Conservation (phyloP, 148 eudicot species). For the Hydrangea macrophylla region DNA sequence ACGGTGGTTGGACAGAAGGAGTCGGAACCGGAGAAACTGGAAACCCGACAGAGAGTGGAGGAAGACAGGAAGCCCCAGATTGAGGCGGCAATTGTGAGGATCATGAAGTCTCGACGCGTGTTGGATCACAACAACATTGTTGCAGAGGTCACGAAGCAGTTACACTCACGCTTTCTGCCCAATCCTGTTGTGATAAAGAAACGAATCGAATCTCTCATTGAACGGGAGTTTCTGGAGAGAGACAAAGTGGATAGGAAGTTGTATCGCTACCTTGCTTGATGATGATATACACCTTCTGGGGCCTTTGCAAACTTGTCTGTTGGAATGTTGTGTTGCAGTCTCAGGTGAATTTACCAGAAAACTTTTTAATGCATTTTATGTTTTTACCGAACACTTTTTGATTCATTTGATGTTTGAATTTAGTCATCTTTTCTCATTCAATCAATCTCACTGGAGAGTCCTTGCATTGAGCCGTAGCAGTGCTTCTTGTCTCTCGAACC, state of each 20-base stretch:
- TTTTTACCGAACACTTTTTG: no score
- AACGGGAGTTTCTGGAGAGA: constrained; percentile 73
- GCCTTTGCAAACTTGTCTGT: no score
- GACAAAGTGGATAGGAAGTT: constrained; percentile 53
- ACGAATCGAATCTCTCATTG: constrained; percentile 69
- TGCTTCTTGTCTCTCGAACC: no score
- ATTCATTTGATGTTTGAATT: no score
- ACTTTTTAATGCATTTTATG: no score
- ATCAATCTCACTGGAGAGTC: no score
- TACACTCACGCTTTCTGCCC: constrained; percentile 60
- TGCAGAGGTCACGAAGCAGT: constrained; percentile 72
- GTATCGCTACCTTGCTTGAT: constrained; percentile 72
- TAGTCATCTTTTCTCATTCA: no score
- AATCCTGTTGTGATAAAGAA: constrained; percentile 70
- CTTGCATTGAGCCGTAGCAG: no score
- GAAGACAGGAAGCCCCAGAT: constrained; percentile 79
- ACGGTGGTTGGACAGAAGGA: constrained; percentile 73
- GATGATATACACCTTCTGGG: no score
- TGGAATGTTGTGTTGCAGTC: no score
- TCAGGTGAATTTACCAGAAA: no score
- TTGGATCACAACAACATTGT: constrained; percentile 66
- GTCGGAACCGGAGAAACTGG: constrained; percentile 72
- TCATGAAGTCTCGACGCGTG: constrained; percentile 62
- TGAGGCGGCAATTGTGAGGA: constrained; percentile 73
- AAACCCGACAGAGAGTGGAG: constrained; percentile 66